Evolutionary conservation across 768 basidiomycete genomes (phyloP).

Genomic region (Trametes meyenii): DNA sequence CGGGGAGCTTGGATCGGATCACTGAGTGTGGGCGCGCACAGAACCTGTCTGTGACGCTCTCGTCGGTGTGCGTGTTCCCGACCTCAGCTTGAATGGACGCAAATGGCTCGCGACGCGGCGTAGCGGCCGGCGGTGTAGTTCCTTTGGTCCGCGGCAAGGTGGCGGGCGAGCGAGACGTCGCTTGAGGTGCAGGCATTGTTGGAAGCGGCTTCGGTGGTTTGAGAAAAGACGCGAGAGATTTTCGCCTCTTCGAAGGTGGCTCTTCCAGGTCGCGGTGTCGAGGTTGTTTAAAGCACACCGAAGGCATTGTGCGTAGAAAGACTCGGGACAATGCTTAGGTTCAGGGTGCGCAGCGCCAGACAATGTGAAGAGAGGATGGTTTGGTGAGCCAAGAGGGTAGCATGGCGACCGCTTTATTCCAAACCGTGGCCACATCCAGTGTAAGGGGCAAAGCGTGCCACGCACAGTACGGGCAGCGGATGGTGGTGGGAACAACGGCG

Average conservation of each 20-base stretch:
- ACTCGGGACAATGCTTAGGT: conserved; percentile 1
- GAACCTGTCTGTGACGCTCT: not conserved
- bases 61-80: not conserved
- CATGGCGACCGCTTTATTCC: conserved; percentile 12
- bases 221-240: not conserved
- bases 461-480: not conserved
- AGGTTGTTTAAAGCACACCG: not conserved
- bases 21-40: not conserved
- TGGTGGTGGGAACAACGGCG: conserved; percentile 2
- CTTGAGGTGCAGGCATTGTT: conserved; percentile 1
- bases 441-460: conserved; percentile 3
- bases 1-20: conserved; percentile 3
- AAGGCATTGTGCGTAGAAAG: conserved; percentile 6
- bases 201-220: not conserved
- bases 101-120: not conserved
- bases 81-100: conserved; percentile 12
- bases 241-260: not conserved
- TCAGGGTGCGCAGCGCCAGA: not conserved
- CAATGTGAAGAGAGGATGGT: conserved; percentile 5
- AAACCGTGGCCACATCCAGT: conserved; percentile 3
- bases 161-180: not conserved
- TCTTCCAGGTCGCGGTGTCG: not conserved
- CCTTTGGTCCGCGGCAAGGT: conserved; percentile 1
- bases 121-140: not conserved
- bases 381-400: conserved; percentile 1